phyloP scores from a whole-genome alignment of 352 stramenopile species.

The Thalassiosira livingstoniorum region DNA sequence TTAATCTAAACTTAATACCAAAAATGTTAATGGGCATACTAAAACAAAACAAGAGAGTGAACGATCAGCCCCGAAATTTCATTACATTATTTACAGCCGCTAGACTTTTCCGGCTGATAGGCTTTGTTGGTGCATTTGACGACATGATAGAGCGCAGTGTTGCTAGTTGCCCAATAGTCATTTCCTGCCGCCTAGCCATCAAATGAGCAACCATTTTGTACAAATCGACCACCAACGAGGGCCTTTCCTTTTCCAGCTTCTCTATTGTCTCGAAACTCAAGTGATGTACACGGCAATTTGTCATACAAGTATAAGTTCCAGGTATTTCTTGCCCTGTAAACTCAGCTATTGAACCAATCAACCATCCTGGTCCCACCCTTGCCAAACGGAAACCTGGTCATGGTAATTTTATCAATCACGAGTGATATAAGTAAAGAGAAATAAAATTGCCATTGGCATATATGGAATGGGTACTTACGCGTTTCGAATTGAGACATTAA shows the following conservation, averaged over 20 bases:
- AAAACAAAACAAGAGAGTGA: too few relatives aligned
- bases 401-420: too few relatives aligned
- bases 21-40: too few relatives aligned
- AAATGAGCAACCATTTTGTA: constrained; percentile 83
- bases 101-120: constrained; percentile 35
- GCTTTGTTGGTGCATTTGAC: constrained; percentile 46
- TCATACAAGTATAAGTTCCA: constrained; percentile 53
- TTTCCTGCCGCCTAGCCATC: constrained; percentile 68
- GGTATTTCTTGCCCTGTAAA: constrained; percentile 56
- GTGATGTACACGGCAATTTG: constrained; percentile 67
- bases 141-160: constrained; percentile 73
- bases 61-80: constrained; percentile 3
- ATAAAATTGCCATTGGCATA: too few relatives aligned
- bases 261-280: constrained; percentile 67
- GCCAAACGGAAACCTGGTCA: too few relatives aligned
- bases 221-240: constrained; percentile 66
- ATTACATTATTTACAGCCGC: constrained; percentile 31
- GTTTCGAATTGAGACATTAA: constrained; percentile 35
- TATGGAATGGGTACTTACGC: too few relatives aligned
- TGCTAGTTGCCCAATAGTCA: constrained; percentile 72
- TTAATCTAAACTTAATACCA: too few relatives aligned
- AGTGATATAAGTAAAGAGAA: too few relatives aligned
- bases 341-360: constrained; percentile 58
- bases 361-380: too few relatives aligned
- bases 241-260: constrained; percentile 65